phyloP scores from a whole-genome alignment of 306 rosid genomes.

The Mimosa pudica region DNA sequence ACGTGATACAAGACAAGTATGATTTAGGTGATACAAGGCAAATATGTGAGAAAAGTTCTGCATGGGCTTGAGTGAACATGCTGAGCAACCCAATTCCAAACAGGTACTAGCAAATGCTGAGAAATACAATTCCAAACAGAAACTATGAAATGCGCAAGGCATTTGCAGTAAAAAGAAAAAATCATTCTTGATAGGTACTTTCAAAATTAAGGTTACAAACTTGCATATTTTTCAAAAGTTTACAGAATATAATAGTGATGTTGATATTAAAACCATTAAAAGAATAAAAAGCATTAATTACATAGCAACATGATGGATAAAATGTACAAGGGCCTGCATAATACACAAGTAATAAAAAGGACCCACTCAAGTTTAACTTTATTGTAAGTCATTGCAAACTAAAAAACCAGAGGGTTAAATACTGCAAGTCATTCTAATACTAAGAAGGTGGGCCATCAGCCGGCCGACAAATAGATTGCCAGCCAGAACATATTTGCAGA shows the following conservation, averaged over 20 bases:
- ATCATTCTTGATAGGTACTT: neutral
- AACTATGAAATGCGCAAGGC: neutral
- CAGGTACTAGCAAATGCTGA: too few relatives aligned
- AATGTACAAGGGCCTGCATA: neutral
- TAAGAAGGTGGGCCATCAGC: conserved; percentile 36
- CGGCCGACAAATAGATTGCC: conserved; percentile 61
- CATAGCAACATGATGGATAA: neutral
- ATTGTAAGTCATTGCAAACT: neutral
- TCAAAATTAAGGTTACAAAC: neutral
- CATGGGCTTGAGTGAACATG: too few relatives aligned
- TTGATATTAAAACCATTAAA: neutral
- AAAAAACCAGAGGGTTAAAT: neutral
- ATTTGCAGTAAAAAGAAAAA: neutral
- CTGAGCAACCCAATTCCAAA: too few relatives aligned
- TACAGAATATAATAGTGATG: neutral
- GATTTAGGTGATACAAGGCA: too few relatives aligned
- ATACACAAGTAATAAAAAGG: neutral
- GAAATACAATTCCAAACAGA: too few relatives aligned
- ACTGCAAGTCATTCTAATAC: conserved; percentile 33
- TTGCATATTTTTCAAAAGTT: neutral
- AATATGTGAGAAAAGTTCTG: too few relatives aligned
- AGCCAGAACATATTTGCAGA: conserved; percentile 63
- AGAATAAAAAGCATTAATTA: neutral
- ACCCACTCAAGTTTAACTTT: neutral
- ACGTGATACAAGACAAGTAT: too few relatives aligned